These are phyloP conservation scores for Oryza rufipogon DNA, from an alignment of 176 grass and related monocot genomes.

Conservation along the genomic window DNA sequence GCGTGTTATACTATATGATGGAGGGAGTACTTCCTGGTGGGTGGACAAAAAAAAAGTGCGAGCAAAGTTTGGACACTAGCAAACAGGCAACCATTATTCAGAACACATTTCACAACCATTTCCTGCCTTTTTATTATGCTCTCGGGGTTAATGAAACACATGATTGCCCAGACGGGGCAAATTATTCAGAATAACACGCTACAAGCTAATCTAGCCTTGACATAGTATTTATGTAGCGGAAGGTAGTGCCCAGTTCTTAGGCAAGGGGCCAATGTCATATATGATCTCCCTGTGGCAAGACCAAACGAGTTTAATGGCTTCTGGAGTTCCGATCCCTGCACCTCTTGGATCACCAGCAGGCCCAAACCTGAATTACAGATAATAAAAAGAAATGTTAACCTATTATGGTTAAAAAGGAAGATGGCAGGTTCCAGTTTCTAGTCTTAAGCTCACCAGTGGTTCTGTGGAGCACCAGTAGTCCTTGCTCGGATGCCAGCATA, in stretches of 20 bases:
- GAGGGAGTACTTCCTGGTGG: too few species aligned
- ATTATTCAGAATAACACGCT: conserved; percentile 7
- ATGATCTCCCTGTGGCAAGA: conserved; percentile 98
- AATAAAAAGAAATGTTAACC: not conserved
- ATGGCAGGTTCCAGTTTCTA: not conserved
- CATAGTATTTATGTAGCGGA: conserved; percentile 50
- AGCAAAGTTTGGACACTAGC: too few species aligned
- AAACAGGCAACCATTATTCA: not conserved
- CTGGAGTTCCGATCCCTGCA: conserved; percentile 93
- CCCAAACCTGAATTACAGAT: conserved; percentile 67
- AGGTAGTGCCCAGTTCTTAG: conserved; percentile 67
- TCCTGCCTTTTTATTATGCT: not conserved
- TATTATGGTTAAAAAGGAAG: too few species aligned
- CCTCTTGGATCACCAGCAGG: conserved; percentile 92
- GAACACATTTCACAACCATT: not conserved
- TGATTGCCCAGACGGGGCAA: conserved; percentile 12
- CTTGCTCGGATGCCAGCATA: conserved; percentile 95
- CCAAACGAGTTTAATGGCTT: conserved; percentile 96
- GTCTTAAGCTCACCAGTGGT: conserved; percentile 74
- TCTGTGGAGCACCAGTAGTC: conserved; percentile 97
- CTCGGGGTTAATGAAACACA: not conserved
- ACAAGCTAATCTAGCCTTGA: not conserved
- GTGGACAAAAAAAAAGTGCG: too few species aligned
- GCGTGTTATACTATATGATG: too few species aligned
- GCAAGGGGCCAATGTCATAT: conserved; percentile 70